These are phyloP conservation scores for Aspergillus cristatus DNA, from an alignment of 495 filamentous ascomycete genomes.

Conservation along the genomic window DNA sequence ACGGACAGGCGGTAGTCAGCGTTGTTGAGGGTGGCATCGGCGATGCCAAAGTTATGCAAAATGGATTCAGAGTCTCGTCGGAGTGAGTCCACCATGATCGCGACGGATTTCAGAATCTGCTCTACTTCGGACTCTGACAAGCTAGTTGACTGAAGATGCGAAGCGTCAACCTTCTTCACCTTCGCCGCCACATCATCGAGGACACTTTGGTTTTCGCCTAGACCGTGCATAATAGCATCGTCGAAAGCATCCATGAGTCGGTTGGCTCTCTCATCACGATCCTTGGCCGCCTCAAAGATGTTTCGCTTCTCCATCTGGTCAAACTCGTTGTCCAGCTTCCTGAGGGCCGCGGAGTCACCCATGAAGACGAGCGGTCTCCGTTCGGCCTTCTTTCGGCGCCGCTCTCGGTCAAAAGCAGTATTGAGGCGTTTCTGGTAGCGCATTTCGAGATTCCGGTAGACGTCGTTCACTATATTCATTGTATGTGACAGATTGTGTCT, in stretches of 20 bases:
- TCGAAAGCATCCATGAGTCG: slow-evolving; percentile 46
- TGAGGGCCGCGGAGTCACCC: slow-evolving; percentile 38
- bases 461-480: slow-evolving; percentile 38
- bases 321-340: slow-evolving; percentile 43
- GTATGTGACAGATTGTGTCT: slow-evolving; percentile 32
- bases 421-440: slow-evolving; percentile 44
- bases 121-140: slow-evolving; percentile 34
- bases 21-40: slow-evolving; percentile 41
- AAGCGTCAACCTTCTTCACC: slow-evolving; percentile 25
- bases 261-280: slow-evolving; percentile 42
- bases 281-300: slow-evolving; percentile 39
- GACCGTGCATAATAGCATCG: slow-evolving; percentile 40
- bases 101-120: slow-evolving; percentile 35
- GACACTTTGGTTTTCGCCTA: slow-evolving; percentile 44
- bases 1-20: slow-evolving; percentile 46
- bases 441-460: slow-evolving; percentile 38
- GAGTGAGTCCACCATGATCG: slow-evolving; percentile 33
- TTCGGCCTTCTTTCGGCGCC: slow-evolving; percentile 43
- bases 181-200: slow-evolving; percentile 40
- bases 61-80: slow-evolving; percentile 41
- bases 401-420: slow-evolving; percentile 43
- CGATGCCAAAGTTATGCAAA: slow-evolving; percentile 37
- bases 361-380: slow-evolving; percentile 42
- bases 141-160: slow-evolving; percentile 21
- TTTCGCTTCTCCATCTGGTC: slow-evolving; percentile 44